Evolutionary conservation across 2,329 filamentous ascomycete species (phyloP), one percentile per base, ranked within the genome.

Genomic region (Calonectria multiphialidica): DNA sequence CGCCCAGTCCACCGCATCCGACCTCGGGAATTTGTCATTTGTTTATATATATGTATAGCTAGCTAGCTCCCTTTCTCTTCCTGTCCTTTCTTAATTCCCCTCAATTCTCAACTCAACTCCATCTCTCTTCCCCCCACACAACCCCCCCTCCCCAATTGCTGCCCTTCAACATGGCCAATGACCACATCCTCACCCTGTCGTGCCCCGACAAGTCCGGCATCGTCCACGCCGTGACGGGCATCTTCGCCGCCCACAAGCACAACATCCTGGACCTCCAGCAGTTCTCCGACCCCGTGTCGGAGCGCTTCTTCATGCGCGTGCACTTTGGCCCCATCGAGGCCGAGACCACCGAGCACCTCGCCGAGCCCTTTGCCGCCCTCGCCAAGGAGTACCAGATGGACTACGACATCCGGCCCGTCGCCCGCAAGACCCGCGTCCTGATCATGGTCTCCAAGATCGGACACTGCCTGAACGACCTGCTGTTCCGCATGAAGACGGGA

Each of bases 361-460:
- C 80, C 9, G 83, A 81, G 68, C 88, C 90, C 8, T 92, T 96
- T 78, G 84, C 86, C 33, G 83, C 87, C 49, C 90, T 95, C 65
- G 93, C 93, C 3, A 78, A 85, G 64, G 87, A 92, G 30, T 90
- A 95, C 84, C 80, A 87, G 70, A 93, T 95, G 91, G 87, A 91
- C 78, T 95, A 93, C 85, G 88, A 94, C 78, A 89, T 97, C 78
- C 89, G 92, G 16, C 90, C 93, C 4, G 89, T 91, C 15, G 85
- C 91, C 62, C 88, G 91, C 79, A 95, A 95, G 86, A 92, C 93
- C 70, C 90, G 92, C 76, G 92, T 96, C 61, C 87, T 97, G 78
- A 95, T 97, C 87, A 96, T 97, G 94, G 94, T 96, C 35, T 96
- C 94, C 80, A 96, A 96, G 87, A 96, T 95, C 79, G 94, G 94